These are phyloP conservation scores for Fusarium sororula DNA, from an alignment of 2,329 filamentous ascomycete genomes.

Conservation along the genomic window DNA sequence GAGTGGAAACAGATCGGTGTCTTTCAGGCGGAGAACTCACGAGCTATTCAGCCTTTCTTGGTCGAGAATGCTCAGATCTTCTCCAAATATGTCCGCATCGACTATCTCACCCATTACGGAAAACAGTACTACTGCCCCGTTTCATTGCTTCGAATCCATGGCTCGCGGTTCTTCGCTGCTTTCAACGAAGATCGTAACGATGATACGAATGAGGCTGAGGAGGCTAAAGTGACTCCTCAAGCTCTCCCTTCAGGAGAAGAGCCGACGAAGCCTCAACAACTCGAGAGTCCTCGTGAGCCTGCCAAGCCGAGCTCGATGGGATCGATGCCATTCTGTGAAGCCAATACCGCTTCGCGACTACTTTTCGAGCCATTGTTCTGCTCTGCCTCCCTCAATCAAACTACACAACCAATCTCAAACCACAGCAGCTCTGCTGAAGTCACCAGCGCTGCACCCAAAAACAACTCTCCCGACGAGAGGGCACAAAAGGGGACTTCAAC, in stretches of 20 bases:
- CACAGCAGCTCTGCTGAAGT: constrained; percentile 1
- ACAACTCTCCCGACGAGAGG: constrained; percentile 2
- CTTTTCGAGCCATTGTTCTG: constrained; percentile 24
- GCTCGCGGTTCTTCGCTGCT: constrained; percentile 95
- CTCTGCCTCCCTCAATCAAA: constrained; percentile 7
- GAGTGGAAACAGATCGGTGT: constrained; percentile 90
- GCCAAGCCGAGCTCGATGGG: not conserved
- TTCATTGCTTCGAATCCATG: constrained; percentile 89
- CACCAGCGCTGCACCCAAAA: not conserved
- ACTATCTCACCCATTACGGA: constrained; percentile 92
- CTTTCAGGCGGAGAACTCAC: constrained; percentile 90
- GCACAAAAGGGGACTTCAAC: constrained; percentile 21
- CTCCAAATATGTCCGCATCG: constrained; percentile 91
- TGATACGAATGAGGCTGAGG: constrained; percentile 55
- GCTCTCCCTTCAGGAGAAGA: constrained; percentile 12
- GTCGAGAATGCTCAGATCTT: constrained; percentile 96
- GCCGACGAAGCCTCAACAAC: not conserved
- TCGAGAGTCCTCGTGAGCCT: not conserved
- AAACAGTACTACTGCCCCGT: constrained; percentile 97
- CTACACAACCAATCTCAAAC: not conserved
- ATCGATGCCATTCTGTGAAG: constrained; percentile 13
- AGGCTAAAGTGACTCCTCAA: constrained; percentile 12
- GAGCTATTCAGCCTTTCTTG: constrained; percentile 93
- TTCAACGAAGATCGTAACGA: constrained; percentile 81
- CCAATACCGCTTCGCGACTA: not conserved